Evolutionary conservation across 208 protist genomes (phyloP), one percentile per base, ranked within the genome.

Genomic region (Acanthamoeba quina): DNA sequence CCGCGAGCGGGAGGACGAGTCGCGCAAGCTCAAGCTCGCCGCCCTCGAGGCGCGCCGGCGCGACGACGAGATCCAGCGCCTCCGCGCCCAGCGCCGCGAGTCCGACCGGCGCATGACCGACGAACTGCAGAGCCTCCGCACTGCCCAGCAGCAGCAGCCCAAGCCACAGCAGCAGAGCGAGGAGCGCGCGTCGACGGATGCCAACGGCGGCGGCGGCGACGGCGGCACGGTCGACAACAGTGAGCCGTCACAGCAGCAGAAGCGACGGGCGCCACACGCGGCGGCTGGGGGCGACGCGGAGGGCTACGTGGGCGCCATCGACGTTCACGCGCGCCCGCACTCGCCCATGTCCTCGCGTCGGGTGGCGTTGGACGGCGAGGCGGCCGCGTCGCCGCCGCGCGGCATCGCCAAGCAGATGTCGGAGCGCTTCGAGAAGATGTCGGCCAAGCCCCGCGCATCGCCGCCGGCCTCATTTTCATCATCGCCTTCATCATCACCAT

Each of bases 371-470:
- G 70, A 78, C 37, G n/a, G 70, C 37, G 70, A 66, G 60, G 60
- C 70, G 37, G 70, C 17, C 17, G 60, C 70, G 37, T 78, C 70
- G 11, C 70, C 70, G 10, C 70, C 70, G 26, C 70, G 70, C 11
- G 70, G 70, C 31, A 78, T 78, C 37, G 70, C 70, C 34, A 34
- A 44, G 70, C 70, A 78, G 37, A 78, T 78, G 70, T 78, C 70
- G 70, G 70, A 78, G 70, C 70, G 70, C 70, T 78, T 78, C n/a
- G 70, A 78, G 70, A 78, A 78, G 70, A 47, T 78, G 70, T 78
- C 70, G 37, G 21, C 29, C 3, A 78, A 37, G 37, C 1, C 70
- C 29, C 70, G 70, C 13, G 34, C 70, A 21, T 78, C 70, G 37
- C 34, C 70, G 37, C 70, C 70, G 24, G 64, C 64, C 10, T 72